phyloP scores from a whole-genome alignment of 345 rosid genomes.

The Aquilaria malaccensis region DNA sequence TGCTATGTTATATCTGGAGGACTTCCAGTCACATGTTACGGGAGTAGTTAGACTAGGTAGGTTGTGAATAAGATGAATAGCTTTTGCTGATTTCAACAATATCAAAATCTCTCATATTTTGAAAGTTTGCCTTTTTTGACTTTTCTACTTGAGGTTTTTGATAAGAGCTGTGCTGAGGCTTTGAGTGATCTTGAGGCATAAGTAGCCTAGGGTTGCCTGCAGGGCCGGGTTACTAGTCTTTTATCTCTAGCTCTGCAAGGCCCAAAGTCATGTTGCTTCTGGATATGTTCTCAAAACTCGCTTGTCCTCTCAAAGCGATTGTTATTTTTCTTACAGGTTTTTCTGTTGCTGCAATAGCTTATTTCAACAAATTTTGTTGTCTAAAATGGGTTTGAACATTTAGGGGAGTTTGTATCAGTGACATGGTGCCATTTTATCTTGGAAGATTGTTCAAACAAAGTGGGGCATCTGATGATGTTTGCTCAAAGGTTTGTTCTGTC shows the following conservation, averaged over 20 bases:
- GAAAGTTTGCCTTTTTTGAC: not conserved
- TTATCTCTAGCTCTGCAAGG: not conserved
- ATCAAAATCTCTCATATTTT: not conserved
- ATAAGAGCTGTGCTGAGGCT: conserved; percentile 1
- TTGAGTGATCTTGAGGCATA: not conserved
- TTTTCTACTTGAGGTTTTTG: conserved; percentile 4
- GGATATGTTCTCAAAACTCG: not conserved
- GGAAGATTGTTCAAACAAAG: conserved; percentile 69
- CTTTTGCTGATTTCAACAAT: conserved; percentile 3
- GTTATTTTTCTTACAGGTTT: no score
- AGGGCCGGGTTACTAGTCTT: not conserved
- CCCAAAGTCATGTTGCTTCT: not conserved
- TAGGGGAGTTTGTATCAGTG: conserved; percentile 93
- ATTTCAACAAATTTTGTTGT: not conserved
- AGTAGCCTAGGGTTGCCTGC: not conserved
- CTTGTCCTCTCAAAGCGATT: no score
- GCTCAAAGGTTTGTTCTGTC: conserved; percentile 56
- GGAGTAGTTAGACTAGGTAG: no score
- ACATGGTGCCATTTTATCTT: conserved; percentile 89
- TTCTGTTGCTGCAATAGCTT: no score
- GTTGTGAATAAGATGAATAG: not conserved
- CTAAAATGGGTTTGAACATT: conserved; percentile 6
- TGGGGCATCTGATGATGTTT: conserved; percentile 70
- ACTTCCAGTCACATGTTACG: no score
- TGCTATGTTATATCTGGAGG: not conserved